A percentile compares a stretch with the other conserved stretches of the same genome.
These are phyloP conservation scores for Polysphondylium violaceum DNA, from an alignment of 78 protist genomes.

Conservation along the genomic window DNA sequence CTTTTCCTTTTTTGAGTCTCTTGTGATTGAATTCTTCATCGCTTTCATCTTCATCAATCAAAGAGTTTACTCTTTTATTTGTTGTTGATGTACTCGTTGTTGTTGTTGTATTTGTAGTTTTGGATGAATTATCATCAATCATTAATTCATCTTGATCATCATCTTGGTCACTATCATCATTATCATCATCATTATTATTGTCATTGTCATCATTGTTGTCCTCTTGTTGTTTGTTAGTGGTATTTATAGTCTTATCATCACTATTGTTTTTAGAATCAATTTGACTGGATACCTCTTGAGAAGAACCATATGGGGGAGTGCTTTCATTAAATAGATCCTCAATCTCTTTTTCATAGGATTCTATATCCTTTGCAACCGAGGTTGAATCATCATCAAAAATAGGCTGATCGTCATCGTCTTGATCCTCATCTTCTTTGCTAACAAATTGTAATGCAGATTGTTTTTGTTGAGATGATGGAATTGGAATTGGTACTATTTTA, in stretches of 20 bases:
- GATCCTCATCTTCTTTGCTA: neutral
- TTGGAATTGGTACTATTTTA: neutral
- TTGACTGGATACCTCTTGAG: no score
- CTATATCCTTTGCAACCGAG: neutral
- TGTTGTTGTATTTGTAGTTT: neutral
- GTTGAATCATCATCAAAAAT: neutral
- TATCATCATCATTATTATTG: neutral
- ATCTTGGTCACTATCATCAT: neutral
- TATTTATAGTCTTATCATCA: neutral
- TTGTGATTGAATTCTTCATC: neutral
- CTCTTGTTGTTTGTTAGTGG: neutral
- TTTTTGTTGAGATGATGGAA: neutral
- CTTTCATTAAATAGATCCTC: neutral
- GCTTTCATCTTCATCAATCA: neutral
- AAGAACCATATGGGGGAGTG: no score
- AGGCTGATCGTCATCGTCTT: neutral
- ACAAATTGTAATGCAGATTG: neutral
- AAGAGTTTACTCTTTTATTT: neutral
- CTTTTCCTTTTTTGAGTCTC: neutral
- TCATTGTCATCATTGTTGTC: neutral
- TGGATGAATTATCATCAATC: slow-evolving; percentile 3
- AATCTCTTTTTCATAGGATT: neutral
- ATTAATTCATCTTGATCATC: slow-evolving; percentile 11
- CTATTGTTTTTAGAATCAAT: no score
- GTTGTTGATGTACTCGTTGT: neutral